Evolutionary conservation across 1,139 yeast genomes (phyloP).

Genomic region (Magnusiomyces ingens): DNA sequence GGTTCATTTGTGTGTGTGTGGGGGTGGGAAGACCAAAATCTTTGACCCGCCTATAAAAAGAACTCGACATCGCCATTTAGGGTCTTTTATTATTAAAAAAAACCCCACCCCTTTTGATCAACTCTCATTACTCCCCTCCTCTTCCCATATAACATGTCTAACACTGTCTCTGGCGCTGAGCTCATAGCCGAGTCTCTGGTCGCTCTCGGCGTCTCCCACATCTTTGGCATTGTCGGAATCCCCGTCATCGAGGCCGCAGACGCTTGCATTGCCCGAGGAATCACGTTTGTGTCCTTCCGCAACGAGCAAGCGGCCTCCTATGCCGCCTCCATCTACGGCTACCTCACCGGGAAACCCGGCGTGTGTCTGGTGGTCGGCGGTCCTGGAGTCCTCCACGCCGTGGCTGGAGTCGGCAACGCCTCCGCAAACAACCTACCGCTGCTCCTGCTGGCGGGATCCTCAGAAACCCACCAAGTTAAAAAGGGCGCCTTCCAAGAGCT

Average conservation of each 20-base stretch:
- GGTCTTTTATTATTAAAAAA: no score
- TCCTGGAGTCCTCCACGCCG: conserved; percentile 59
- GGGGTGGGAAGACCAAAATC: no score
- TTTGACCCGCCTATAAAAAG: no score
- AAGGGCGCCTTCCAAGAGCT: conserved; percentile 63
- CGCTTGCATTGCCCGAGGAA: conserved; percentile 45
- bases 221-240: conserved; percentile 64
- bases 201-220: conserved; percentile 44
- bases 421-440: conserved; percentile 54
- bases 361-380: conserved; percentile 64
- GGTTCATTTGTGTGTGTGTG: no score
- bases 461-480: conserved; percentile 41
- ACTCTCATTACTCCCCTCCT: no score
- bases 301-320: conserved; percentile 67
- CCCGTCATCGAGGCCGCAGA: conserved; percentile 60
- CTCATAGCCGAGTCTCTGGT: conserved; percentile 43
- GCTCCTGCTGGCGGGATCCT: conserved; percentile 54
- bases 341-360: conserved; percentile 54
- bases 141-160: no score
- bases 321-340: conserved; percentile 64
- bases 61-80: no score
- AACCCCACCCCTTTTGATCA: no score
- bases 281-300: conserved; percentile 50
- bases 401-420: conserved; percentile 58
- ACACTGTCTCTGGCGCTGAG: conserved; percentile 33